Evolutionary conservation across 2,329 filamentous ascomycete genomes (phyloP), one percentile per base, ranked within the genome.

Genomic region (Botrytis aclada): DNA sequence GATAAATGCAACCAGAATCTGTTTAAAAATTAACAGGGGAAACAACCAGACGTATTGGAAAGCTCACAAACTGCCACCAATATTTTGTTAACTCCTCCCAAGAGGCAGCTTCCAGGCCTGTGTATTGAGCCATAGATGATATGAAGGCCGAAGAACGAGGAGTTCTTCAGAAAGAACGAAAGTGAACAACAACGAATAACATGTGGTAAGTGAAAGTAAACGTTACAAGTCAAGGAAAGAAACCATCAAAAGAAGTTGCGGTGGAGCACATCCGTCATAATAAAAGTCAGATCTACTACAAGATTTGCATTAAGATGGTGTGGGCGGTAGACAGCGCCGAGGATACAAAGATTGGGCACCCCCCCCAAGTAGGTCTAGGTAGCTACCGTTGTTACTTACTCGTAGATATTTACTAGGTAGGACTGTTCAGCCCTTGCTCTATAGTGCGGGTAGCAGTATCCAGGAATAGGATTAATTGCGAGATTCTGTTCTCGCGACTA

Each of bases 1-100:
- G 61, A 78, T 78, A 64, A 78, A 78, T 45, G 75, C 77, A 69
- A 79, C 71, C 10, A 78, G 74, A 72, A 78, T 70, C 77, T 79
- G 69, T 43, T 32, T 51, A 64, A 58, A n/a, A 18, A 74, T 77
- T 72, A 78, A 74, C 47, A 73, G 45, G 60, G 70, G 61, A 61
- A 58, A 41, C 25, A 63, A n/a, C 25, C 60, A n/a, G 22, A 58
- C 16, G 41, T 62, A 47, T 70, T 34, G n/a, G 63, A 51, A 20
- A 43, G 20, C 72, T 72, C 75, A 79, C 78, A 71, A 76, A 77
- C 64, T 78, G 76, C 77, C 77, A 79, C 78, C 78, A 79, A 70
- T 75, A 32, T 72, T 75, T 74, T 64, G 76, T 70, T 47, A 79
- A 69, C 41, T 76, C 64, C 72, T 73, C 66, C 74, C 75, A 77